These are phyloP conservation scores for Botrytis medusae DNA, from an alignment of 2,329 filamentous ascomycete genomes.

Conservation along the genomic window DNA sequence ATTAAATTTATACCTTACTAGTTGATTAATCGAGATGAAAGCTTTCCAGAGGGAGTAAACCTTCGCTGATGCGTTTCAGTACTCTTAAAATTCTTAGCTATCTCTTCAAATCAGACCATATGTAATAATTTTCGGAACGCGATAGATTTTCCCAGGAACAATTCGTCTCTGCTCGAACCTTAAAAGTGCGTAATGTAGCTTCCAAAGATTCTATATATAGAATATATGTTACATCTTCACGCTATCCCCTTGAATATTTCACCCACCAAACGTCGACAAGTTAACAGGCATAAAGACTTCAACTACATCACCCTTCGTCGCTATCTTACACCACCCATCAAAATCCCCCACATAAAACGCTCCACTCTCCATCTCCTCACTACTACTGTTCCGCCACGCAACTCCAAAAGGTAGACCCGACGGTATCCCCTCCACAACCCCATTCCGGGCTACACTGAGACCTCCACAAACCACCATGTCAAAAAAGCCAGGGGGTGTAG, in stretches of 20 bases:
- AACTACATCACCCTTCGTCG: background rate
- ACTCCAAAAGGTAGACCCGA: background rate
- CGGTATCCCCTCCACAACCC: background rate
- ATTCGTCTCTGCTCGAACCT: background rate
- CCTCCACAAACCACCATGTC: background rate
- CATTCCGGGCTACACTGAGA: background rate
- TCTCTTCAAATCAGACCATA: too few species aligned
- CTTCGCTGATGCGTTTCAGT: background rate
- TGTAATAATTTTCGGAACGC: background rate
- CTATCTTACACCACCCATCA: background rate
- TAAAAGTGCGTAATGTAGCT: rapidly evolving
- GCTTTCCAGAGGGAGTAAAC: background rate
- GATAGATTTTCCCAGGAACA: background rate
- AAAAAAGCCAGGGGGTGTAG: background rate
- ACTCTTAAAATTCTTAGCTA: too few species aligned
- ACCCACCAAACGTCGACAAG: background rate
- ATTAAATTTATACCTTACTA: background rate
- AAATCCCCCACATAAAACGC: background rate
- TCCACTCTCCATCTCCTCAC: background rate
- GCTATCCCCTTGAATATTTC: background rate
- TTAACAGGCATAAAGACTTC: background rate
- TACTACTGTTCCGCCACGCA: background rate
- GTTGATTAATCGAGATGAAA: rapidly evolving
- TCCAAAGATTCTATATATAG: background rate
- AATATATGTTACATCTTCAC: background rate